These are phyloP conservation scores for Monosporascus sp. DNA, from an alignment of 2,329 filamentous ascomycete species.

Conservation along the genomic window DNA sequence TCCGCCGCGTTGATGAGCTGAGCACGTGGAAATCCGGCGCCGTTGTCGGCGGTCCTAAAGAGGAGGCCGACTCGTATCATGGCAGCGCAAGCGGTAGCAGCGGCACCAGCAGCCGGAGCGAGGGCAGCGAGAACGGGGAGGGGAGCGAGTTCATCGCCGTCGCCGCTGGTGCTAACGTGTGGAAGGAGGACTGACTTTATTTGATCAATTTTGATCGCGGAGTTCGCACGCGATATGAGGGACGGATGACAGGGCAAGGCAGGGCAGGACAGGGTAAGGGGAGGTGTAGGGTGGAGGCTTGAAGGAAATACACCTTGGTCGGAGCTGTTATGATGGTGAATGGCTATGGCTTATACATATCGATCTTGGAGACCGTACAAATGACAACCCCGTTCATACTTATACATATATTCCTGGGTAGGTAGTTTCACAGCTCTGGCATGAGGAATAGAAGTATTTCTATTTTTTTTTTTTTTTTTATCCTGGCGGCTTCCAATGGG, in stretches of 20 bases:
- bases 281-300: background rate
- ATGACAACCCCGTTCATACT: background rate
- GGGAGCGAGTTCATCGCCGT: slow-evolving; percentile 47
- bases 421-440: too few relatives aligned
- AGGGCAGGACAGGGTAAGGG: too few relatives aligned
- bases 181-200: slow-evolving; percentile 34
- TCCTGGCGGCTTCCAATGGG: too few relatives aligned
- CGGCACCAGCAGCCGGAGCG: slow-evolving; percentile 18
- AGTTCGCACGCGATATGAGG: background rate
- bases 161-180: slow-evolving; percentile 40
- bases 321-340: too few relatives aligned
- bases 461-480: too few relatives aligned
- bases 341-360: too few relatives aligned
- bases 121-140: slow-evolving; percentile 27
- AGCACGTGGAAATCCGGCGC: slow-evolving; percentile 39
- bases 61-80: too few relatives aligned
- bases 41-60: too few relatives aligned
- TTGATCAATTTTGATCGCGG: background rate
- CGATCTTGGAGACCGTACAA: background rate
- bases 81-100: slow-evolving; percentile 19
- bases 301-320: background rate
- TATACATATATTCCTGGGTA: too few relatives aligned
- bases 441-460: too few relatives aligned
- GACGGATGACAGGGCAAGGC: background rate
- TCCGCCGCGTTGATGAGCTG: slow-evolving; percentile 56